Conservation (phyloP, 306 rosid genomes). For the Dalbergia oliveri region DNA sequence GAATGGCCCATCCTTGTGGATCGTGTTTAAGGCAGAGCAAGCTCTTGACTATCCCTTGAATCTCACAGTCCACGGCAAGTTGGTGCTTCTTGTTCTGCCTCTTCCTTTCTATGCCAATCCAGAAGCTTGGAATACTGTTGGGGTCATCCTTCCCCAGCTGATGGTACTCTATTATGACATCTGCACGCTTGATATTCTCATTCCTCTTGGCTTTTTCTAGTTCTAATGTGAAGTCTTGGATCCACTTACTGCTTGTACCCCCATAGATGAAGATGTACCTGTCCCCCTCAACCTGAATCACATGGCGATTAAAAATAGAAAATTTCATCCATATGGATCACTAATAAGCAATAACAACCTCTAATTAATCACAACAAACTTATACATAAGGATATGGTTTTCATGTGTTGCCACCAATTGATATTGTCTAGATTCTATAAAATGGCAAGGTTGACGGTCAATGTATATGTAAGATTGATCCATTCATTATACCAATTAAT, state of each 20-base stretch:
- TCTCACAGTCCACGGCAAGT: conserved; percentile 35
- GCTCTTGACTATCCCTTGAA: conserved; percentile 33
- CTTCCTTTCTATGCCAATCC: conserved; percentile 52
- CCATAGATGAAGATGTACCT: conserved; percentile 51
- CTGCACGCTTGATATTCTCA: conserved; percentile 37
- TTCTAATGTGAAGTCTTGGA: conserved; percentile 44
- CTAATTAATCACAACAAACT: too few species aligned
- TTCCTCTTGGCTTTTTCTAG: conserved; percentile 37
- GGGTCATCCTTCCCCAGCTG: conserved; percentile 40
- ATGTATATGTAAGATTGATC: too few species aligned
- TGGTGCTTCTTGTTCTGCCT: conserved; percentile 52
- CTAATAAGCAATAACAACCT: too few species aligned
- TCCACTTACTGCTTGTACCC: conserved; percentile 41
- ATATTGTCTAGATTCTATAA: too few species aligned
- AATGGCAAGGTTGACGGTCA: too few species aligned
- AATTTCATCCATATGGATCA: too few species aligned
- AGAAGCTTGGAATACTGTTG: conserved; percentile 42
- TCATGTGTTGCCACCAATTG: too few species aligned
- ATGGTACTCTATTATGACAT: conserved; percentile 39
- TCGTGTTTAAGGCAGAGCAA: conserved; percentile 43
- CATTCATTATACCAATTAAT: too few species aligned
- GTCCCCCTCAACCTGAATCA: conserved; percentile 34
- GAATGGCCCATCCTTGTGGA: conserved; percentile 54
- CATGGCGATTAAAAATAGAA: too few species aligned
- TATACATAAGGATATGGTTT: too few species aligned